Percentiles rank a stretch among this genome's conserved stretches.
Evolutionary conservation across 768 basidiomycete species (phyloP).

Genomic region (Kwoniella heveanensis): DNA sequence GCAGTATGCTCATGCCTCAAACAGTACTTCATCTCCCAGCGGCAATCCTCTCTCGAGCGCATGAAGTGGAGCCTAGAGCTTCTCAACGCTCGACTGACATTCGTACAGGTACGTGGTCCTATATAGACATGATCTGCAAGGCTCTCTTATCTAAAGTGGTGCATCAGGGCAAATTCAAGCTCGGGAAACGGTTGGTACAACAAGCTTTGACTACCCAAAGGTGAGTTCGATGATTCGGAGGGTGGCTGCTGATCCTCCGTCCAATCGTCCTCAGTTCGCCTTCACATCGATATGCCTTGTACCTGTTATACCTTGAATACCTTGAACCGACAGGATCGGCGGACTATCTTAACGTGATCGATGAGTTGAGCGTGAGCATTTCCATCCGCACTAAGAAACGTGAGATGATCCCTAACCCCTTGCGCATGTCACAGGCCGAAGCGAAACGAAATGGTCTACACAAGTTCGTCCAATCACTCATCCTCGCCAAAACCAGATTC

Average conservation of each 20-base stretch:
- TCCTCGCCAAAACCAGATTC: conserved; percentile 25
- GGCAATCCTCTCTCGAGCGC: conserved; percentile 11
- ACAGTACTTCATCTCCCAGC: conserved; percentile 16
- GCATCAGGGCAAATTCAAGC: conserved; percentile 10
- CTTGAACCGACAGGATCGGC: conserved; percentile 17
- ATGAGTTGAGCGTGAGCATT: conserved; percentile 28
- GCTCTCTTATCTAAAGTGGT: background rate
- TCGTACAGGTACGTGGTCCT: conserved; percentile 16
- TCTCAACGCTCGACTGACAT: conserved; percentile 20
- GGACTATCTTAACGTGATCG: conserved; percentile 24
- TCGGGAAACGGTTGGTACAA: conserved; percentile 20
- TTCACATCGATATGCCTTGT: conserved; percentile 32
- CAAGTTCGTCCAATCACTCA: conserved; percentile 21
- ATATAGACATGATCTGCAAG: background rate
- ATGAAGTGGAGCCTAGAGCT: conserved; percentile 19
- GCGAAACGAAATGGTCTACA: conserved; percentile 18
- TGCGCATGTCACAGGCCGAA: conserved; percentile 16
- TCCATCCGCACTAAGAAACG: background rate
- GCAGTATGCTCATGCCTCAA: conserved; percentile 3
- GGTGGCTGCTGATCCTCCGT: conserved; percentile 1
- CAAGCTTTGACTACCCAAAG: conserved; percentile 9
- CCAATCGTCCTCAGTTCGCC: conserved; percentile 2
- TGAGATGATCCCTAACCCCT: too few species aligned
- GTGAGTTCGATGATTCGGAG: conserved; percentile 6
- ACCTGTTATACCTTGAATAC: conserved; percentile 30